Base-by-base conservation (phyloP, 768 basidiomycete species). In the Paxillus involutus region DNA sequence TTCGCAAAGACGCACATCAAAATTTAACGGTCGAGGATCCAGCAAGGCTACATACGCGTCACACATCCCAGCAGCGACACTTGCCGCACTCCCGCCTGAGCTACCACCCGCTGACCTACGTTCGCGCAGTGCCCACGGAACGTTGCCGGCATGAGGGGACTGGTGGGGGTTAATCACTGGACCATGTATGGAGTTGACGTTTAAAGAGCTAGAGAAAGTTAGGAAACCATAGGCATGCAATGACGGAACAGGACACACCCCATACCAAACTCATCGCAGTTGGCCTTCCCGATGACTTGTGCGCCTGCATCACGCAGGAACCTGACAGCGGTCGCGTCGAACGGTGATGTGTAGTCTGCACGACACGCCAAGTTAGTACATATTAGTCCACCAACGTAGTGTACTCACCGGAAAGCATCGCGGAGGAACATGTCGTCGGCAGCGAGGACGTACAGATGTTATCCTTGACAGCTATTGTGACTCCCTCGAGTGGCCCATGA, bases 201-300 rank as follows among this genome's bases (percentile, higher is more conserved):
- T 95, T 57, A 89, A 73, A 2, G 94, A 98, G 16, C 89, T 92
- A 39, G 59, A 14, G 14, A 21, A 33, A 44, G 21, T n/a, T 19
- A 29, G 16, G 1, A 19, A 7, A n/a, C 14, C 19, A 29, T 24
- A 26, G 21, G 29, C 17, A 30, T 29, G 33, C 40, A 6, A 37
- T 11, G 44, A 30, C 33, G 52, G 19, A 51, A 32, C 4, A 9
- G 32, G 39, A 71, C 84, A 17, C 53, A 94, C 88, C 96, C 96
- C 96, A 98, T 98, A 1, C 96, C 96, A 71, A 98, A 98, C 71
- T 98, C 95, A 66, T 99, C 96, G 69, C 93, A 92, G 65, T 96
- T 95, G 1, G 94, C 87, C 72, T 97, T 97, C 1, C 94, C 96
- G 2, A 89, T 64, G 11, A 98, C 79, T 16, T 82, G 70, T 0